Evolutionary conservation across 441 rosid species (phyloP).

Genomic region (Viola pubescens): DNA sequence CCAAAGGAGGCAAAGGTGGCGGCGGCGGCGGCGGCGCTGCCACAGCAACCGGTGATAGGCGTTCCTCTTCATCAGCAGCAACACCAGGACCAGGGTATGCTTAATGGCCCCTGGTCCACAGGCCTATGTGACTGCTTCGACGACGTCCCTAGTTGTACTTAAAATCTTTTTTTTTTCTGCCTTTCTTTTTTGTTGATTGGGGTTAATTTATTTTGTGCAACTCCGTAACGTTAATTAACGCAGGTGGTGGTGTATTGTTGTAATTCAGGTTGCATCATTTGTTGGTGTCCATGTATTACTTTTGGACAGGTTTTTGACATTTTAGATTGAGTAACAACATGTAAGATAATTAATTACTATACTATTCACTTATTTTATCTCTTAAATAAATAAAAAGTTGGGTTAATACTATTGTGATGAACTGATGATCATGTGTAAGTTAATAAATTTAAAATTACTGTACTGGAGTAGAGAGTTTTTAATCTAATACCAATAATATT

Average conservation of each 20-base stretch:
- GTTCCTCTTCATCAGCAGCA: background rate
- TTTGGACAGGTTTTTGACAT: slow-evolving; percentile 64
- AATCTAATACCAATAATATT: too few relatives aligned
- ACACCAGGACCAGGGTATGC: background rate
- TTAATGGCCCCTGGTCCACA: slow-evolving; percentile 13
- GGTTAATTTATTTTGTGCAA: too few relatives aligned
- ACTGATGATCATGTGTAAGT: too few relatives aligned
- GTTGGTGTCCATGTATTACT: slow-evolving; percentile 60
- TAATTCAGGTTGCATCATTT: slow-evolving; percentile 48
- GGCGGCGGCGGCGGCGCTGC: too few relatives aligned
- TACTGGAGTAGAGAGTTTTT: too few relatives aligned
- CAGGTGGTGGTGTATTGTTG: too few relatives aligned
- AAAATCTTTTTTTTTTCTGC: background rate
- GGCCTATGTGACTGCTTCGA: slow-evolving; percentile 20
- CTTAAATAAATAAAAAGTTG: background rate
- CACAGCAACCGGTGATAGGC: too few relatives aligned
- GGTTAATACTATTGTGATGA: background rate
- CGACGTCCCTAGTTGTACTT: slow-evolving; percentile 19
- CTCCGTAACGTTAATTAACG: background rate
- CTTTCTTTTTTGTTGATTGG: too few relatives aligned
- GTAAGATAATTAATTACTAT: background rate
- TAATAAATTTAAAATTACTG: too few relatives aligned
- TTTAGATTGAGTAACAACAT: slow-evolving; percentile 42
- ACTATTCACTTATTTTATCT: too few relatives aligned
- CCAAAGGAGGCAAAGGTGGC: too few relatives aligned